Evolutionary conservation across 768 basidiomycete genomes (phyloP), one percentile per base, ranked within the genome.

Genomic region (Collybia sp.): DNA sequence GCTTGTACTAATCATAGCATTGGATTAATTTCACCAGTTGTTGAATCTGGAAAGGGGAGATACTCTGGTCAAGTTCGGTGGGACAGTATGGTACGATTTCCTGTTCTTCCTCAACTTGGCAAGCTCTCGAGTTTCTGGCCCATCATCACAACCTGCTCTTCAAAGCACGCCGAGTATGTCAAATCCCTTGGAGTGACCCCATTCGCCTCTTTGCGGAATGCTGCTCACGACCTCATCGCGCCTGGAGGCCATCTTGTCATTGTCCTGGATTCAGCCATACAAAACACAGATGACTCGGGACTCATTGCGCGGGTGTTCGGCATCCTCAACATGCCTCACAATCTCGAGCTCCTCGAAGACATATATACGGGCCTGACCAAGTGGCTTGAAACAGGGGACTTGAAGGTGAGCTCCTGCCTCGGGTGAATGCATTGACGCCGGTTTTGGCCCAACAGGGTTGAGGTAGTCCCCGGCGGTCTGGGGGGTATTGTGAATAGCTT

Each of bases 381-480:
- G 1, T 52, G 53, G 43, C 43, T 64, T 17, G 44, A 58, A 32
- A 44, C 55, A 8, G 60, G 59, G 35, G 43, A 18, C 6, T 13
- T 39, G 19, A 37, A 37, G 17, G 35, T 37, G 35, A 37, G 35
- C 17, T 37, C n/a, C 35, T 10, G 3, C 17, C 35, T 37, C n/a
- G 35, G 17, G 6, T 37, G 10, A 8, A 25, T 37, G 13, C 10
- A 10, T 18, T 37, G 35, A 37, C 35, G 10, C 35, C 17, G 35
- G 17, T 13, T 45, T 10, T 37, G 70, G 73, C 72, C 76, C 0
- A 66, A 66, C 47, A 56, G 59, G n/a, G 49, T 65, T 3, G 68
- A 77, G 51, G 56, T 74, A n/a, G 55, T 77, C 10, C 63, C 67
- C 0, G 52, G 58, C 20, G 76, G 76, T 1, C 58, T 77, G 1